Evolutionary conservation across 257 asterid genomes (phyloP), one percentile per base, ranked within the genome.

Genomic region (Perilla frutescens): DNA sequence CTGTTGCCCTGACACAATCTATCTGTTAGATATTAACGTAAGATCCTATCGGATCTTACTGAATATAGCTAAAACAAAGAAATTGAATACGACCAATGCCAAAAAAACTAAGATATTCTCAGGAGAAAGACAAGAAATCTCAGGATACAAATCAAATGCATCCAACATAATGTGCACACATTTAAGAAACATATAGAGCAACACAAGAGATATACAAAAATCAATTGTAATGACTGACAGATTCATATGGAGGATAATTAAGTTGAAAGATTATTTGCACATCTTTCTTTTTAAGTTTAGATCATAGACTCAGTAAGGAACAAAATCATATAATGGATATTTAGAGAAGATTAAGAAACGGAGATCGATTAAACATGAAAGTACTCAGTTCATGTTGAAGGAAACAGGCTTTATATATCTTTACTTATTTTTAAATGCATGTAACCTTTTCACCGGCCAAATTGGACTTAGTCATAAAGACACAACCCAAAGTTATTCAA

Each of bases 1-100:
- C 78, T 85, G 97, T 88, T 89, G 98, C 79, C 94, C 99, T 95
- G 89, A 74, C 75, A 85, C 73, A 82, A 77, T 71, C 60, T 69
- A 79, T 73, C 71, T 40, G 32, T 79, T 54, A 79, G 77, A 74
- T 76, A 78, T 71, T 60, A 76, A 65, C 36, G 62, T 53, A 76
- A 44, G 66, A 62, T 58, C 14, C 14, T 56, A 37, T n/a, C n/a
- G n/a, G n/a, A n/a, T 37, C 72, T 75, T 63, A 66, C 34, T 43
- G 77, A 68, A 55, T 48, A 49, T 47, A 5, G 47, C 56, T 34
- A 14, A 51, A 14, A 36, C 3, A 58, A 59, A 76, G 10, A 14
- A 62, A 36, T 5, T 56, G 47, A 48, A 34, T 43, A 51, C 11
- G 1, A 34, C 7, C 59, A 60, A 66, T 15, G 54, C 75, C 70